phyloP scores from a whole-genome alignment of 2,329 filamentous ascomycete species.

The Monosporascus ibericus region DNA sequence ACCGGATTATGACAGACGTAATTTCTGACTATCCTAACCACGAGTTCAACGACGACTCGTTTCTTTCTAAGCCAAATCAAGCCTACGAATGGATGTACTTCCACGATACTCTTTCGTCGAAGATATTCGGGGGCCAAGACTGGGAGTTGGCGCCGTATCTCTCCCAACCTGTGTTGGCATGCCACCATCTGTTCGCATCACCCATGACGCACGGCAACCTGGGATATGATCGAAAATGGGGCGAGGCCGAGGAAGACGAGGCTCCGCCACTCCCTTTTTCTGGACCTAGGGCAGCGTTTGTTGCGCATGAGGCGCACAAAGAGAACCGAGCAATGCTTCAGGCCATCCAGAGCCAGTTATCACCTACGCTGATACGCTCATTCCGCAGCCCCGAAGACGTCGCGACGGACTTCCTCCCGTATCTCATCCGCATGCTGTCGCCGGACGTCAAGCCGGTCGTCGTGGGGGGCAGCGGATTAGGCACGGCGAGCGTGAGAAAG shows the following conservation, averaged over 20 bases:
- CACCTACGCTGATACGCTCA: constrained; percentile 63
- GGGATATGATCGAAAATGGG: constrained; percentile 40
- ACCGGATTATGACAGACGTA: constrained; percentile 74
- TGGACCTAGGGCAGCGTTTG: constrained; percentile 74
- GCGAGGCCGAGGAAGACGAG: constrained; percentile 39
- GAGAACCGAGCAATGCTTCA: constrained; percentile 70
- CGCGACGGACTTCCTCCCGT: constrained; percentile 77
- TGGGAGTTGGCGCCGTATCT: constrained; percentile 91
- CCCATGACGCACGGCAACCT: constrained; percentile 45
- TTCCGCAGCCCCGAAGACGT: constrained; percentile 77
- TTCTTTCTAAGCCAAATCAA: constrained; percentile 70
- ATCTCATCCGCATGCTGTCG: constrained; percentile 74
- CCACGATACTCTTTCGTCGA: constrained; percentile 75
- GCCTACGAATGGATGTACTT: constrained; percentile 96
- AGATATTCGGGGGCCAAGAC: constrained; percentile 77
- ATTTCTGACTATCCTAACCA: constrained; percentile 82
- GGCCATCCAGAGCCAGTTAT: constrained; percentile 65
- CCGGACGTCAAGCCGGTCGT: constrained; percentile 90
- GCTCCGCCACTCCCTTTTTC: constrained; percentile 65
- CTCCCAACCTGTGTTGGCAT: constrained; percentile 78
- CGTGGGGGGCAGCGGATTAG: constrained; percentile 61
- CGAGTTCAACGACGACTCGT: constrained; percentile 87
- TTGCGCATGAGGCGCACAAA: constrained; percentile 74
- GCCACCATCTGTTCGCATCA: constrained; percentile 85
- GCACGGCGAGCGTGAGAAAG: constrained; percentile 79